These are phyloP conservation scores for Pilasporangium apinafurcum DNA, from an alignment of 352 stramenopile genomes.

Conservation along the genomic window DNA sequence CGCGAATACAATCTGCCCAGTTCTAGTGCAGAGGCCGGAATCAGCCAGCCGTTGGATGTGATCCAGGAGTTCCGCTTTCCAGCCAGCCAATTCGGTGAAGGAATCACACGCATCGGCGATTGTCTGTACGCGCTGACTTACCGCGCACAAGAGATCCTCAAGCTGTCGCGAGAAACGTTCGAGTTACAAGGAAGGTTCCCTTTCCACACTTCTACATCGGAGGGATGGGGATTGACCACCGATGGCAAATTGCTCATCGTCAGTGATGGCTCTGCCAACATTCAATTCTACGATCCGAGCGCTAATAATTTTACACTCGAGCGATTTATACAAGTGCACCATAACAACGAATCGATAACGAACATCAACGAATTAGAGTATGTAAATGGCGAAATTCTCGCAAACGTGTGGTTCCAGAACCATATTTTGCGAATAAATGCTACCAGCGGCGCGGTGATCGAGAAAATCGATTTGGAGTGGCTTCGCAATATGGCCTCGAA, in stretches of 20 bases:
- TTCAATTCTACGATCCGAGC: constrained; percentile 76
- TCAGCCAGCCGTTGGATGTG: neutral
- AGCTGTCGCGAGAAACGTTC: constrained; percentile 55
- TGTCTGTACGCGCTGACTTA: constrained; percentile 83
- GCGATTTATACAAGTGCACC: constrained; percentile 45
- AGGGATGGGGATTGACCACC: constrained; percentile 87
- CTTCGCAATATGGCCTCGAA: constrained; percentile 58
- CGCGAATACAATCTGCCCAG: constrained; percentile 43
- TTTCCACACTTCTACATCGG: constrained; percentile 67
- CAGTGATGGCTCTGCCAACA: constrained; percentile 71
- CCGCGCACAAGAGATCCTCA: constrained; percentile 54
- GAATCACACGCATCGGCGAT: constrained; percentile 62
- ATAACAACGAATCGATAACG: constrained; percentile 29
- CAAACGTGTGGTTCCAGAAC: constrained; percentile 84
- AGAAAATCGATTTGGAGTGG: constrained; percentile 66
- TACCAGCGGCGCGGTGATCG: constrained; percentile 50
- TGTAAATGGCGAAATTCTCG: constrained; percentile 73
- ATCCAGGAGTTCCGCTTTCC: constrained; percentile 55
- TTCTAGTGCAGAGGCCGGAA: neutral
- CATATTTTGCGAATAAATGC: constrained; percentile 75
- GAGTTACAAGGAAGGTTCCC: constrained; percentile 37
- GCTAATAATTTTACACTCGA: constrained; percentile 47
- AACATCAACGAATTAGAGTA: constrained; percentile 88
- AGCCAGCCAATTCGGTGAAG: constrained; percentile 67
- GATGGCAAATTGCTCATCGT: constrained; percentile 78